Evolutionary conservation across 169 alveolate genomes (phyloP), one percentile per base, ranked within the genome.

Genomic region (Plasmodium chabaudi): DNA sequence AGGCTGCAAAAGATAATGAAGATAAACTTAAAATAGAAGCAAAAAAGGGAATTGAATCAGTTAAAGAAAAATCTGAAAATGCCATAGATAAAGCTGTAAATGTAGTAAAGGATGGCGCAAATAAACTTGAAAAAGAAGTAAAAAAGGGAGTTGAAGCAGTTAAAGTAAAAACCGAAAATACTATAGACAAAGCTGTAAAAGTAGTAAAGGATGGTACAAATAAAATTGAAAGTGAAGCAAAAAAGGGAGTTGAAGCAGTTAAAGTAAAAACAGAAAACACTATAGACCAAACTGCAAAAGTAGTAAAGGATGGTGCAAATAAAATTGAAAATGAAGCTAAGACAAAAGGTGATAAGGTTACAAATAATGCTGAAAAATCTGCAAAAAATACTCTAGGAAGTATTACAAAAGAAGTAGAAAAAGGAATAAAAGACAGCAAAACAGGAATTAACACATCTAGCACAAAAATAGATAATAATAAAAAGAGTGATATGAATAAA

Each of bases 211-310:
- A 60, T 13, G 27, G 25, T 5, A 46, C 69, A 53, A 68, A 72
- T 55, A 10, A n/a, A 42, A 5, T 13, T 17, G 69, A 13, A 53
- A 68, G 51, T 55, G 12, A n/a, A 42, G 21, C 71, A n/a, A 72
- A 72, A 72, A 72, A 9, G 71, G 64, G 5, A 72, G 71, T 21
- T 13, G 19, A 51, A 34, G n/a, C 19, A 27, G 55, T 56, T 19
- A 56, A 19, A 13, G 19, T 13, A 17, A 59, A 59, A 59, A 19
- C 34, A 0, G 19, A 59, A 59, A 59, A 59, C 7, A 39, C 19
- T 19, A 39, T 19, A 19, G 25, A 59, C 3, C 1, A 17, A 19
- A 39, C 69, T 59, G 69, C 12, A 10, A 59, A 59, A 59, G 39
- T 19, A 59, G 69, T 13, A 3, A 59, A 59, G 19, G 19, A 59